Conservation (phyloP, 768 basidiomycete genomes). For the Rhizopogon salebrosus region DNA sequence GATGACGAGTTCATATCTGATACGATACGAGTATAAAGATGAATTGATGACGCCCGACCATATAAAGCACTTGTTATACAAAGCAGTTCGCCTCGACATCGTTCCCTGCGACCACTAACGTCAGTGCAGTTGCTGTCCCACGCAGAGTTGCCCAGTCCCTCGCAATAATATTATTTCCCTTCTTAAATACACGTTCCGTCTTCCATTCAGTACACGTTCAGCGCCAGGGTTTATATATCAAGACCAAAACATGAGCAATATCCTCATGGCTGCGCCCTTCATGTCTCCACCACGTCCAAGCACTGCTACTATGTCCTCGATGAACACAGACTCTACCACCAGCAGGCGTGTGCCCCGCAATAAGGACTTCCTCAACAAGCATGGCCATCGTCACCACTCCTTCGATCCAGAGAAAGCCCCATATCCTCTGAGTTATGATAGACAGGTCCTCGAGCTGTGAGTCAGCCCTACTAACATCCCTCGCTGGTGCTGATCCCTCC, state of each 20-base stretch:
- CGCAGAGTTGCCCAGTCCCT: slow-evolving; percentile 1
- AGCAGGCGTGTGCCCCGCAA: slow-evolving; percentile 31
- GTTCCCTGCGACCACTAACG: background rate
- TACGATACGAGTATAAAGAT: background rate
- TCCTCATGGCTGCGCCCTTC: slow-evolving; percentile 13
- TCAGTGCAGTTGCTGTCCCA: slow-evolving; percentile 2
- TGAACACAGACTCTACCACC: slow-evolving; percentile 24
- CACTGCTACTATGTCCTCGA: slow-evolving; percentile 12
- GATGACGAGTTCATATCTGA: background rate
- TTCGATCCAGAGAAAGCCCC: slow-evolving; percentile 74
- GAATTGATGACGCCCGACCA: background rate
- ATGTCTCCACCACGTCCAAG: slow-evolving; percentile 18
- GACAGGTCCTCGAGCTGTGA: slow-evolving; percentile 63
- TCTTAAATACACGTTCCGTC: slow-evolving; percentile 1
- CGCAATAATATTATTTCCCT: background rate
- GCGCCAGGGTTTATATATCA: background rate
- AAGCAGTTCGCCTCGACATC: background rate
- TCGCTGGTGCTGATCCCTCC: background rate
- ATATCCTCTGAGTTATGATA: slow-evolving; percentile 72
- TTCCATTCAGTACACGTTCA: background rate
- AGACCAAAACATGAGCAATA: slow-evolving; percentile 5
- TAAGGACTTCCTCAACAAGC: slow-evolving; percentile 57
- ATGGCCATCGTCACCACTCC: slow-evolving; percentile 62
- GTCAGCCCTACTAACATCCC: slow-evolving; percentile 17
- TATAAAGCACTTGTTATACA: background rate